These are phyloP conservation scores for Podospora conica DNA, from an alignment of 495 filamentous ascomycete genomes.

Conservation along the genomic window DNA sequence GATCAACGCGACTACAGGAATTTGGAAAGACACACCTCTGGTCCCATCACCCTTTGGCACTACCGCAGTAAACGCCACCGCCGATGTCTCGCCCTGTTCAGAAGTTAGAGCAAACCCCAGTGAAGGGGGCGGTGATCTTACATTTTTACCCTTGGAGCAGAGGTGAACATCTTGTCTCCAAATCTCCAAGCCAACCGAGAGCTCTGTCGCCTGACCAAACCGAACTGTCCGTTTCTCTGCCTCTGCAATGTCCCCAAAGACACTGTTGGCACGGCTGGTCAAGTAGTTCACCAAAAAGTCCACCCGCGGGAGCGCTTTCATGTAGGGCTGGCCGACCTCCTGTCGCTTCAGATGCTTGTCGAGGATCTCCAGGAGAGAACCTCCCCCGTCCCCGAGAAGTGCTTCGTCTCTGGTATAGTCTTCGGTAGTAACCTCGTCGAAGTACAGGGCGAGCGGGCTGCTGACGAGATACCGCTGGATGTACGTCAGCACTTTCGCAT, in stretches of 20 bases:
- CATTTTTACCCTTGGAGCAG: slow-evolving; percentile 22
- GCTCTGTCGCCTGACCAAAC: slow-evolving; percentile 40
- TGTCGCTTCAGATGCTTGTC: slow-evolving; percentile 42
- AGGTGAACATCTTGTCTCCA: slow-evolving; percentile 35
- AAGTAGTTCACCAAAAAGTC: slow-evolving; percentile 43
- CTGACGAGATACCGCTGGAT: slow-evolving; percentile 44
- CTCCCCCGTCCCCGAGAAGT: slow-evolving; percentile 27
- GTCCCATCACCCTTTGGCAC: slow-evolving; percentile 21
- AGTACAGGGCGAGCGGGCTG: slow-evolving; percentile 41
- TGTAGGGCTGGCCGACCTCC: slow-evolving; percentile 32
- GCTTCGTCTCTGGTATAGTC: slow-evolving; percentile 26
- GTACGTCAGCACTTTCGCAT: slow-evolving; percentile 47
- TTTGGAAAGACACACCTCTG: slow-evolving; percentile 16
- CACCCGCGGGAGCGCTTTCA: slow-evolving; percentile 36
- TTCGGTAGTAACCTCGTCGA: slow-evolving; percentile 30
- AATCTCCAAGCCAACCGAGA: slow-evolving; percentile 33
- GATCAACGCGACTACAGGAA: neutral
- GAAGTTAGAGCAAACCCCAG: slow-evolving; percentile 9
- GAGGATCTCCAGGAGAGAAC: slow-evolving; percentile 39
- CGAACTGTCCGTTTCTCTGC: slow-evolving; percentile 49
- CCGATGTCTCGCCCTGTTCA: slow-evolving; percentile 25
- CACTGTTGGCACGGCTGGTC: slow-evolving; percentile 28
- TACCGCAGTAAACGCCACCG: slow-evolving; percentile 33
- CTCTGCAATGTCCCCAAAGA: slow-evolving; percentile 50
- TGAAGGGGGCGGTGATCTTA: slow-evolving; percentile 15